Base-by-base conservation (phyloP, 768 basidiomycete species). In the Aureoboletus auriporus region DNA sequence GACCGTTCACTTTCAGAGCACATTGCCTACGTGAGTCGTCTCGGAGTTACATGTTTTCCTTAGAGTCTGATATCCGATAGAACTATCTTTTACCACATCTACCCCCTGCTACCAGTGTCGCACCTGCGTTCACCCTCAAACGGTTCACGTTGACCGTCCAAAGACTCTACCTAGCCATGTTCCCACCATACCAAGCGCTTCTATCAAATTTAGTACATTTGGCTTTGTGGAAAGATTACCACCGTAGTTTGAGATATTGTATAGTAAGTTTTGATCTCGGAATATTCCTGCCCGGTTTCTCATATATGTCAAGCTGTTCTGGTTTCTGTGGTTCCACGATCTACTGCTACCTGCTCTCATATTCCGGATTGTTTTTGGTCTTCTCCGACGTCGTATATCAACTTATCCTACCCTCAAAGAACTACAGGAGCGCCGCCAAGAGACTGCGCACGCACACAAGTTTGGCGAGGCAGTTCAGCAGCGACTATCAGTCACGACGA, bases 291-390 rank as follows among this genome's bases (percentile, higher is more conserved):
- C 33, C 45, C 37, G 12, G 13, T 30, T 38, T 39, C 23, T 56
- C 20, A 56, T 6, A 27, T 41, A 29, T 31, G 39, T 38, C 33
- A 51, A 85, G 85, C 47, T 71, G 1, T 86, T 76, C 53, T 86
- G 85, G 85, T 62, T 73, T 31, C 56, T 84, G 13, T 86, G 84
- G 84, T 77, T 77, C 62, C 57, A 77, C 44, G 72, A 84, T 55
- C 57, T 82, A 12, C 69, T 87, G 5, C 67, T 78, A 11, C 76
- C 85, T 11, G 71, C 74, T 8, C 58, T 82, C 23, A 51, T 83
- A 41, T 60, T 77, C 36, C 69, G 72, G 33, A 59, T 84, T 12
- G 56, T 78, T 27, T 77, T 74, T 51, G 56, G 71, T 35, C 72
- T 86, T 40, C 31, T 80, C 28, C 72, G 73, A 34, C 72, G 75